These are phyloP conservation scores for Pseudohalonectria lignicola DNA, from an alignment of 2,329 filamentous ascomycete species.

Conservation along the genomic window DNA sequence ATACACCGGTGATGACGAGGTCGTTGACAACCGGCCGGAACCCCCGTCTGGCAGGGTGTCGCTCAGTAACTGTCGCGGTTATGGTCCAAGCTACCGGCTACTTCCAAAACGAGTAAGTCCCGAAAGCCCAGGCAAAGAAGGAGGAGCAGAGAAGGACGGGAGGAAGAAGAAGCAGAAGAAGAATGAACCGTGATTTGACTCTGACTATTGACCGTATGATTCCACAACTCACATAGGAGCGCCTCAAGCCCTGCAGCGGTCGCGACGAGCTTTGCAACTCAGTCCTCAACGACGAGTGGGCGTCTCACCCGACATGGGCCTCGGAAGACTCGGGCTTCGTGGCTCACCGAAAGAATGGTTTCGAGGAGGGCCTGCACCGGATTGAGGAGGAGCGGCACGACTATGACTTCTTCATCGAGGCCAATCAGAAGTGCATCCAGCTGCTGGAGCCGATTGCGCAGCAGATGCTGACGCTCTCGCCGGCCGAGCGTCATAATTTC, in stretches of 20 bases:
- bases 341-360: slow-evolving; percentile 91
- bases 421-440: slow-evolving; percentile 88
- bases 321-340: slow-evolving; percentile 97
- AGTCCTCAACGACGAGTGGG: slow-evolving; percentile 96
- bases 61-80: slow-evolving; percentile 87
- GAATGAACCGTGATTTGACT: too few relatives aligned
- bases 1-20: slow-evolving; percentile 64
- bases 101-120: slow-evolving; percentile 70
- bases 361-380: slow-evolving; percentile 85
- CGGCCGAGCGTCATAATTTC: slow-evolving; percentile 63
- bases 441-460: slow-evolving; percentile 90
- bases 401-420: slow-evolving; percentile 97
- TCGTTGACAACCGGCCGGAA: slow-evolving; percentile 68
- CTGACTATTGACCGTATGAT: too few relatives aligned
- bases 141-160: too few relatives aligned
- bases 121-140: too few relatives aligned
- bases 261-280: slow-evolving; percentile 89
- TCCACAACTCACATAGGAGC: too few relatives aligned
- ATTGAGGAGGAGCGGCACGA: slow-evolving; percentile 98
- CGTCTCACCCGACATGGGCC: slow-evolving; percentile 96
- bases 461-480: slow-evolving; percentile 70
- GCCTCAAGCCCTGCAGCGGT: slow-evolving; percentile 83
- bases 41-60: slow-evolving; percentile 76
- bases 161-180: too few relatives aligned
- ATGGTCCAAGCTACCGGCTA: slow-evolving; percentile 89